A percentile compares a stretch with the other conserved stretches of the same genome.
Evolutionary conservation across 331 rosid genomes (phyloP).

Genomic region (Malus hybrid): DNA sequence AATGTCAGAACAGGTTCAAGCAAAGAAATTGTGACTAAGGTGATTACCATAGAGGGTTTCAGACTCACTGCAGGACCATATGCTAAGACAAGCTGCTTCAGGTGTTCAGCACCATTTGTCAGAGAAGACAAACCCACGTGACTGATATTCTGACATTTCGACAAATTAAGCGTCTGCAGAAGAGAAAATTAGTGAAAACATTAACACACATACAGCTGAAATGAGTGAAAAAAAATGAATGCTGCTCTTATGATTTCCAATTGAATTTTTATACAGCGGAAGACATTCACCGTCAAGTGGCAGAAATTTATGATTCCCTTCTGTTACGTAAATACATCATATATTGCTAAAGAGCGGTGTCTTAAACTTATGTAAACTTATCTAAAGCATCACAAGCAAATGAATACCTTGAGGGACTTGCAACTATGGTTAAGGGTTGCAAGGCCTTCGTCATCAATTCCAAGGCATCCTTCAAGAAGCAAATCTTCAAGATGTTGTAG

Average conservation of each 20-base stretch:
- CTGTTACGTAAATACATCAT: neutral
- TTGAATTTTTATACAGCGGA: neutral
- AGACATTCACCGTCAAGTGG: neutral
- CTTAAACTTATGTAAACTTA: neutral
- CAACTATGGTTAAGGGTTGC: neutral
- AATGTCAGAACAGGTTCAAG: neutral
- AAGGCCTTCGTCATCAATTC: constrained; percentile 34
- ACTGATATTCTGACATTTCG: constrained; percentile 25
- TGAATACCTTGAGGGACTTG: constrained; percentile 28
- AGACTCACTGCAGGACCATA: constrained; percentile 34
- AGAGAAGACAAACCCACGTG: constrained; percentile 35
- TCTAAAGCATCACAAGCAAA: neutral
- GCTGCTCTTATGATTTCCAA: neutral
- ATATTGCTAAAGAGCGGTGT: neutral
- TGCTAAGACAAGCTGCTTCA: constrained; percentile 28
- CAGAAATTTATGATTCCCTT: neutral
- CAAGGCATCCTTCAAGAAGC: constrained; percentile 34
- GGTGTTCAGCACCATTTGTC: constrained; percentile 22
- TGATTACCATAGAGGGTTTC: neutral
- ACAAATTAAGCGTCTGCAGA: constrained; percentile 24
- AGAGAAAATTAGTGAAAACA: neutral
- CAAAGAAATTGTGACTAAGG: neutral
- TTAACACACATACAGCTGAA: neutral
- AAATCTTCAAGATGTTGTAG: constrained; percentile 34
- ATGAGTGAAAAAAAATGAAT: neutral